These are phyloP conservation scores for Pezicula neosporulosa DNA, from an alignment of 2,329 filamentous ascomycete species.

Conservation along the genomic window DNA sequence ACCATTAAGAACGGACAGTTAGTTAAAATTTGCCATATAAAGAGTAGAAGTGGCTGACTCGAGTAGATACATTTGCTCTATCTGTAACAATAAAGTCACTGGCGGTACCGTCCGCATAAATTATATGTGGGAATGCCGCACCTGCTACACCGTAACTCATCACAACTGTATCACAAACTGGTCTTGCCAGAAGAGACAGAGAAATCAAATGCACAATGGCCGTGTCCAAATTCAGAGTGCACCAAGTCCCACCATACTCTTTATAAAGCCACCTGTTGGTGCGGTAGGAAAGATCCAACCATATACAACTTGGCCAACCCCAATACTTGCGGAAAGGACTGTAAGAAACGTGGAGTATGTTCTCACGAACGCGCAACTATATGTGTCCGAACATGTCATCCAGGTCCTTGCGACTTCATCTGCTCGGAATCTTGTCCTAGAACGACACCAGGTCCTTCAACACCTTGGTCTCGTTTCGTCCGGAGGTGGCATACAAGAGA, in stretches of 20 bases:
- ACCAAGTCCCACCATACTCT: not conserved
- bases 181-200: too few relatives aligned
- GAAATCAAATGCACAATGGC: conserved; percentile 1
- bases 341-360: conserved; percentile 5
- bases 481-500: not conserved
- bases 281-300: conserved; percentile 1
- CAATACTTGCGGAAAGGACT: conserved; percentile 9
- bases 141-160: not conserved
- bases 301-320: not conserved
- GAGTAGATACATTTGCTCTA: not conserved
- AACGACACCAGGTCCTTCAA: not conserved
- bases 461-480: conserved; percentile 4
- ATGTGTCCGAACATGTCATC: conserved; percentile 14
- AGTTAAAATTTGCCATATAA: not conserved
- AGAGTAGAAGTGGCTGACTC: not conserved
- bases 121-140: not conserved
- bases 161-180: too few relatives aligned
- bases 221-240: conserved; percentile 12
- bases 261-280: conserved; percentile 10
- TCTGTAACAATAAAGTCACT: not conserved
- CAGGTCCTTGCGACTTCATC: conserved; percentile 10
- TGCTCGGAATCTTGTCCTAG: conserved; percentile 4
- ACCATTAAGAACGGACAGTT: conserved; percentile 1
- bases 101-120: not conserved
- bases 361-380: conserved; percentile 2